phyloP scores from a whole-genome alignment of 371 early-diverging fungal species.

The Rhizopus arrhizus region DNA sequence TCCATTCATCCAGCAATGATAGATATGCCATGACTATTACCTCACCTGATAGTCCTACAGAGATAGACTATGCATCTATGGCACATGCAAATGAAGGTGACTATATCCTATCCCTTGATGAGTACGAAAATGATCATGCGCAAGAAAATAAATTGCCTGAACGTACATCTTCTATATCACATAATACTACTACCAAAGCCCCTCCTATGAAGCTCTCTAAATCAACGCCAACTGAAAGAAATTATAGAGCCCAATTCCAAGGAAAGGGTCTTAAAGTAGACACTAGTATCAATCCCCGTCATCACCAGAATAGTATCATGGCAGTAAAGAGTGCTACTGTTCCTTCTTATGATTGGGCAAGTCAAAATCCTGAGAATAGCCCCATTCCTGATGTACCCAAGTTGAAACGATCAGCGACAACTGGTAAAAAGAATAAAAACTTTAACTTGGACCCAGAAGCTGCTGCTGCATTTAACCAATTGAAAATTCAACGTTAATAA shows the following conservation, averaged over 20 bases:
- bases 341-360: slow-evolving; percentile 32
- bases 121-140: not conserved
- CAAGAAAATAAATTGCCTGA: not conserved
- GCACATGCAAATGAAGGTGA: slow-evolving; percentile 13
- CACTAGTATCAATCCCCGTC: slow-evolving; percentile 14
- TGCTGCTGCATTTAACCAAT: slow-evolving; percentile 2
- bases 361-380: slow-evolving; percentile 28
- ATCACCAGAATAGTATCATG: slow-evolving; percentile 9
- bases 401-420: slow-evolving; percentile 32
- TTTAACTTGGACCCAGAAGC: not conserved
- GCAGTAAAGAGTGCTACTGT: slow-evolving; percentile 40
- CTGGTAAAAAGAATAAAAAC: slow-evolving; percentile 26
- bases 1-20: slow-evolving; percentile 8
- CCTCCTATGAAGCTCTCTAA: not conserved
- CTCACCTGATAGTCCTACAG: slow-evolving; percentile 29
- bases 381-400: slow-evolving; percentile 13
- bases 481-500: not conserved
- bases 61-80: slow-evolving; percentile 15
- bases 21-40: slow-evolving; percentile 31
- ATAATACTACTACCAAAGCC: too few relatives aligned
- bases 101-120: slow-evolving; percentile 2
- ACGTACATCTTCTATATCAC: not conserved
- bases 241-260: slow-evolving; percentile 37
- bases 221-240: slow-evolving; percentile 18
- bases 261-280: slow-evolving; percentile 43